Evolutionary conservation across 2,329 filamentous ascomycete genomes (phyloP), one percentile per base, ranked within the genome.

Genomic region (Leptoxyphium fumago): DNA sequence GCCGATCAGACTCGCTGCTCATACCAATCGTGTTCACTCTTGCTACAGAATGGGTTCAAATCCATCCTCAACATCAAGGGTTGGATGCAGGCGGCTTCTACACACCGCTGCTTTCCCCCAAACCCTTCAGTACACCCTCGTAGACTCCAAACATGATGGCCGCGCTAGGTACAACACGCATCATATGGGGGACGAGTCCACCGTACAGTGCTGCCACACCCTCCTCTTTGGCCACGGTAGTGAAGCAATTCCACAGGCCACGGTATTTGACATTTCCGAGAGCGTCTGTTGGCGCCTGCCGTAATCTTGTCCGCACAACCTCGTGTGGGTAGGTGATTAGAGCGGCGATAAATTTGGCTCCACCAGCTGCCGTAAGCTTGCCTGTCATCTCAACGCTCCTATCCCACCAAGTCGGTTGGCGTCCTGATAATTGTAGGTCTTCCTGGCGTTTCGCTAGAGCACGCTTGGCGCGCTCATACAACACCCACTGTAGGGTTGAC

Each of bases 61-160:
- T 26, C 7, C 7, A 26, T 26, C 21, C 21, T 26, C 21, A 3
- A 26, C 7, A 26, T 26, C 21, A 26, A 26, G 21, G 21, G 7
- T 26, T 3, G 21, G 7, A 7, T 26, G 21, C 21, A 26, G 7
- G 21, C 7, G 7, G 21, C 21, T 26, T 26, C 7, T 15, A 36
- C 32, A 36, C 32, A 15, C 32, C 32, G 9, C 32, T 36, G 11
- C 59, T 65, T 48, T 67, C 64, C 2, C 69, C 69, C 36, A 72
- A 50, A 10, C 65, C 56, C 53, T 65, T 66, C 45, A 72, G 52
- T n/a, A 71, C 66, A n/a, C 61, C 64, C 51, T 72, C 69, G 44
- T 71, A 94, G 70, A 91, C 91, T 64, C 86, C 87, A 62, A 95
- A 94, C 84, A 94, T 95, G 62, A 96, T 94, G 52, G 84, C 87